Conservation (phyloP, 208 protist genomes). For the Naegleria gruberi region DNA sequence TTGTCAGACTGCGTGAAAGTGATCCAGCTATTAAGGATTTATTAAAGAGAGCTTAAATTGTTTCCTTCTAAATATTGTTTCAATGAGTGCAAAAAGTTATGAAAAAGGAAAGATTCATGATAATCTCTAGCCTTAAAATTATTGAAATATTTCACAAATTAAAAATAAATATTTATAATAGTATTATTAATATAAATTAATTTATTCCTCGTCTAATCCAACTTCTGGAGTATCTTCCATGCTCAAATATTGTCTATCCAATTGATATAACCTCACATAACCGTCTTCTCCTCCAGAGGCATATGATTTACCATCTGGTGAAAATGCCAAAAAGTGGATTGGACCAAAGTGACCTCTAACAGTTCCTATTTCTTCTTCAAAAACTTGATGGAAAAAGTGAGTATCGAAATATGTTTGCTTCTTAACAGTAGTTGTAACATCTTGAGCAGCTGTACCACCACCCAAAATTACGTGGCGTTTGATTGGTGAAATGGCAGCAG, state of each 20-base stretch:
- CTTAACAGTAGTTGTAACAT: slow-evolving; percentile 81
- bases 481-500: slow-evolving; percentile 84
- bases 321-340: slow-evolving; percentile 88
- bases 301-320: slow-evolving; percentile 84
- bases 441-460: slow-evolving; percentile 88
- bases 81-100: no score
- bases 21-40: not conserved
- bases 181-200: not conserved
- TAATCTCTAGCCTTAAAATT: no score
- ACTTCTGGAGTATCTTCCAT: not conserved
- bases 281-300: slow-evolving; percentile 86
- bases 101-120: no score
- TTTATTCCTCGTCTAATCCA: not conserved
- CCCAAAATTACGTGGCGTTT: slow-evolving; percentile 81
- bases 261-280: slow-evolving; percentile 85
- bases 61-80: no score
- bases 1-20: not conserved
- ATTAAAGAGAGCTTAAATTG: not conserved
- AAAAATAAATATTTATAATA: no score
- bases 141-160: no score
- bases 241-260: slow-evolving; percentile 78
- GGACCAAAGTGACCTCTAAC: slow-evolving; percentile 97
- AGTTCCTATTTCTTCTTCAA: slow-evolving; percentile 85
- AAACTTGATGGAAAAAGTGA: slow-evolving; percentile 90
- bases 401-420: slow-evolving; percentile 84